Evolutionary conservation across 164 flowering plant genomes (phyloP).

Genomic region (Hamamelis virginiana): DNA sequence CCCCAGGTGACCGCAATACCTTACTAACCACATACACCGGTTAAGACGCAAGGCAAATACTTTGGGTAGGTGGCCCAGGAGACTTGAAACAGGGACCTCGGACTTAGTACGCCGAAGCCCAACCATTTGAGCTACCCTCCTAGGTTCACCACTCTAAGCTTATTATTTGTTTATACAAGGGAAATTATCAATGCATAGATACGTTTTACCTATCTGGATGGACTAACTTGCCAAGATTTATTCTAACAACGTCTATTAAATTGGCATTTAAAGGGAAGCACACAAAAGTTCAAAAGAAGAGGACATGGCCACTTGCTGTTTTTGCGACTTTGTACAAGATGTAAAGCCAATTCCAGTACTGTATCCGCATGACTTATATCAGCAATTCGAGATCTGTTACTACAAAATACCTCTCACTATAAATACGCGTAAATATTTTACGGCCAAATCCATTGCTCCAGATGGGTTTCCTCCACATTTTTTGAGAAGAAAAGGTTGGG

Average conservation of each 20-base stretch:
- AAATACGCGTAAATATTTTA: conserved; percentile 1
- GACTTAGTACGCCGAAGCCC: too few species aligned
- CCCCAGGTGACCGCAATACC: too few species aligned
- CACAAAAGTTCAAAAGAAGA: conserved; percentile 42
- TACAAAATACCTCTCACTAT: neutral
- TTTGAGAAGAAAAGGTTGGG: conserved; percentile 27
- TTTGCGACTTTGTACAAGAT: conserved; percentile 22
- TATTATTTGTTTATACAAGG: too few species aligned
- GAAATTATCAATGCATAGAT: too few species aligned
- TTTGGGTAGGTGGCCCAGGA: too few species aligned
- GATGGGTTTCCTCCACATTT: conserved; percentile 29
- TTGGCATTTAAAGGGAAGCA: conserved; percentile 40
- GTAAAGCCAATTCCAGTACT: conserved; percentile 36
- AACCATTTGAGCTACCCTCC: too few species aligned
- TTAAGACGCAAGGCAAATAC: too few species aligned
- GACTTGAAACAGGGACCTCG: too few species aligned
- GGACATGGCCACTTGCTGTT: conserved; percentile 39
- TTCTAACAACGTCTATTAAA: neutral
- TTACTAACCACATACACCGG: too few species aligned
- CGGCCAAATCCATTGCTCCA: conserved; percentile 29
- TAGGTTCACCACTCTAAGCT: too few species aligned
- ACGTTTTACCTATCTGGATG: too few species aligned
- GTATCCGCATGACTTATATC: conserved; percentile 38
- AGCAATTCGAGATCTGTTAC: conserved; percentile 36
- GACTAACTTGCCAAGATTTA: too few species aligned